Evolutionary conservation across 805 yeast species (phyloP), one percentile per base, ranked within the genome.

Genomic region (Metschnikowia shivogae): DNA sequence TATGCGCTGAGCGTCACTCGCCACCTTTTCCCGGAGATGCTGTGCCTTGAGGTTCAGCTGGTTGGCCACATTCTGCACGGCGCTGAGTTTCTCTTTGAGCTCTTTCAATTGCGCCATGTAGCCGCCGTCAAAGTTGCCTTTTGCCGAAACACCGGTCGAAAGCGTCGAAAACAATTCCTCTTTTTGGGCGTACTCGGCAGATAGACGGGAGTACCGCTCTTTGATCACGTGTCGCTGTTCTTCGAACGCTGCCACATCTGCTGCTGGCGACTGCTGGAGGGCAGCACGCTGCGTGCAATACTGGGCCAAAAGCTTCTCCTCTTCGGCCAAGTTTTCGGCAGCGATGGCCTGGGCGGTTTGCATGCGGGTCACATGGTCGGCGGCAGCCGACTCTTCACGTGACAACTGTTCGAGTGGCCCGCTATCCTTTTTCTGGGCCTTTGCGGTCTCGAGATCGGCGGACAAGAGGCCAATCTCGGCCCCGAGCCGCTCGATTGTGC

Each of bases 131-230:
- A 82, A 74, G 30, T 70, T 73, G 44, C 95, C 96, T 47, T 79
- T 82, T 0, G 95, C 79, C 0, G 96, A 86, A n/a, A 90, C 82
- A 56, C 97, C 97, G 0, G 96, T 88, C 0, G 89, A 81, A 34
- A 90, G 70, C 0, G 95, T 83, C 0, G 93, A 85, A 8, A 88
- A 65, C 9, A 90, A 71, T 49, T 90, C 97, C 55, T 87, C 92
- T 54, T 86, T 87, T 47, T 71, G 74, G 29, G 71, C 68, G 38
- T 76, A 71, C 11, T 72, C 71, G 5, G 66, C 69, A 48, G 80
- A 81, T 44, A 80, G 52, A 0, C 60, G 57, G 2, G 63, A 67
- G 19, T 85, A 65, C n/a, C 65, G 58, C 1, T 56, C 59, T 39
- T 78, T 80, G 9, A 78, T 62, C 0, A 55, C 49, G 3, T 68